phyloP scores from a whole-genome alignment of 495 filamentous ascomycete genomes.

The Podospora comata region DNA sequence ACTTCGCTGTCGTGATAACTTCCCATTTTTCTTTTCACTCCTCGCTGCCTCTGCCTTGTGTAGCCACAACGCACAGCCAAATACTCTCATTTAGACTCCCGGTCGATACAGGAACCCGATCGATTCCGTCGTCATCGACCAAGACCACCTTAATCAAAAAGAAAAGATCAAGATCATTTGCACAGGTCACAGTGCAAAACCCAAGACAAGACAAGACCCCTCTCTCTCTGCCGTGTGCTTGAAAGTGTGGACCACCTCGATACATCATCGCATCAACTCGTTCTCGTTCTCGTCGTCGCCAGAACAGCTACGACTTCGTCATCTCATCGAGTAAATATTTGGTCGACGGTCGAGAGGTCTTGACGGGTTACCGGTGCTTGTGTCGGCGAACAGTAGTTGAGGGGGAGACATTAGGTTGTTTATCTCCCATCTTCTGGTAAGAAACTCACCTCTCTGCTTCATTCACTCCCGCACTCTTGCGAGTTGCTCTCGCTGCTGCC shows the following conservation, averaged over 20 bases:
- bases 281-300: slow-evolving; percentile 15
- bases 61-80: slow-evolving; percentile 1
- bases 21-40: background rate
- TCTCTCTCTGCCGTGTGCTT: slow-evolving; percentile 32
- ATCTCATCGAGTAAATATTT: slow-evolving; percentile 20
- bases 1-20: slow-evolving; percentile 7
- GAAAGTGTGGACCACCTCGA: slow-evolving; percentile 18
- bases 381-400: slow-evolving; percentile 41
- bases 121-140: slow-evolving; percentile 37
- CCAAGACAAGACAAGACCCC: slow-evolving; percentile 6
- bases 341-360: slow-evolving; percentile 39
- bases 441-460: slow-evolving; percentile 31
- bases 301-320: slow-evolving; percentile 9
- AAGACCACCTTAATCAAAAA: slow-evolving; percentile 34
- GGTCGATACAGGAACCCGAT: slow-evolving; percentile 24
- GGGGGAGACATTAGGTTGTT: slow-evolving; percentile 99
- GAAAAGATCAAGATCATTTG: slow-evolving; percentile 35
- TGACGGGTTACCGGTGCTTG: slow-evolving; percentile 25
- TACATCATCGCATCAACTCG: slow-evolving; percentile 9
- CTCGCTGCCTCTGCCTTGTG: slow-evolving; percentile 1
- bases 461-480: background rate
- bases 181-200: slow-evolving; percentile 36
- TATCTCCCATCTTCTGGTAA: slow-evolving; percentile 84
- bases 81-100: slow-evolving; percentile 10
- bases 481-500: background rate